Base-by-base conservation (phyloP, 495 filamentous ascomycete species). In the Massariosphaeria phaeospora region DNA sequence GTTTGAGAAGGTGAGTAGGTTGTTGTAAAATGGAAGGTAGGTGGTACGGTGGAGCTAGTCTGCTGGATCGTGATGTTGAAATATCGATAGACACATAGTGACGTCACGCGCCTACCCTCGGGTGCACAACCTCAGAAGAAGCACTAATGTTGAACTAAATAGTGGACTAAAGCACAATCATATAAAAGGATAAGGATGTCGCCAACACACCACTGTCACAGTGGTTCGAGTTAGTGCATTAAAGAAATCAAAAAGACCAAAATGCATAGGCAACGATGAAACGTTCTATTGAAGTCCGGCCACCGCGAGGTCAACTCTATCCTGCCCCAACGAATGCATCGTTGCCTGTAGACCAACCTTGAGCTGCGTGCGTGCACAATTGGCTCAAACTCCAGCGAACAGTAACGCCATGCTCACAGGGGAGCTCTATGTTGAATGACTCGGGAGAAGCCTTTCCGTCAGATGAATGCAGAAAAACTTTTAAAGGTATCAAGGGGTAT, bases 401-500 rank as follows among this genome's bases (percentile, higher is more conserved):
- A 18, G n/a, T 17, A 47, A 47, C 43, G 27, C 43, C 43, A 34
- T 26, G 43, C 43, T 21, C 23, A 47, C 34, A 6, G 43, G 26
- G 3, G 23, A 21, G 43, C 43, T 61, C 58, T 61, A 61, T 61
- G 35, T 52, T 60, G 36, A 50, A 49, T 52, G 54, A 58, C 49
- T 47, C 52, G 58, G 44, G 39, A 57, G 49, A 63, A 58, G 52
- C 53, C 48, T 54, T 57, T 38, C 48, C 33, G 30, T 27, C 41
- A 44, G 48, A 45, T 25, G 36, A 53, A 58, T 53, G 42, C 48
- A 20, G 31, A 36, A 45, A 61, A 63, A 50, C 56, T 31, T 55
- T 58, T 63, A 48, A n/a, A 54, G 23, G 29, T 49, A 59, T 55
- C 30, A 44, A 18, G 18, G 59, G 59, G 42, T 63, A 52, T 58